Evolutionary conservation across 441 rosid species (phyloP), one percentile per base, ranked within the genome.

Genomic region (Breynia disticha): DNA sequence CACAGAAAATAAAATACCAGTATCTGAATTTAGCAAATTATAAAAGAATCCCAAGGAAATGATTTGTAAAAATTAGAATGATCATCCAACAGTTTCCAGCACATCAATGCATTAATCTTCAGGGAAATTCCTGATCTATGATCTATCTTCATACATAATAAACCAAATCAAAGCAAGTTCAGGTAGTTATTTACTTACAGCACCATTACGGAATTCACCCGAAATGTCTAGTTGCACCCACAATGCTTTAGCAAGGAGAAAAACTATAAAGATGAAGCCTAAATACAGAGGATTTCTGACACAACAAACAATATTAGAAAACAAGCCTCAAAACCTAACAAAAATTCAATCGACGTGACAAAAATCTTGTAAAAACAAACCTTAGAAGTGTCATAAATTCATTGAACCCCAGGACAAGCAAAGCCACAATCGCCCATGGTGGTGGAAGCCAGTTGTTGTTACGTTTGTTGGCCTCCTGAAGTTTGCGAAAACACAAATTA

Each of bases 381-480:
- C 97, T 83, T 58, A 87, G 69, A 57, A 94, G 89, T 51, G 95
- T 87, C 95, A 90, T 94, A 60, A 94, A 87, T 74, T 94, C 99
- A 55, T 94, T 94, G 66, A 94, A 94, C 48, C 99, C 99, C 45
- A 94, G 82, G 57, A 94, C 65, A 39, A 82, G 42, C 76, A 94
- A 48, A 11, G 97, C 97, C 53, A 66, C 75, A 66, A 94, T 90
- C 56, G 99, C 99, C 99, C 99, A 94, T 76, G 99, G 97, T 65
- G 99, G 99, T 58, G 99, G 99, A 50, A 94, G 59, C 97, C 99
- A 94, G 87, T 85, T 94, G 89, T 90, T 90, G 63, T 64, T 79
- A 61, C 97, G 90, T 57, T 71, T 79, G 70, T 79, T 81, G 47
- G 99, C 99, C 78, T 94, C 99, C 99, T 94, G 91, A 65, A 75